Evolutionary conservation across 768 basidiomycete species (phyloP).

Genomic region (Lactifluus piperatus): DNA sequence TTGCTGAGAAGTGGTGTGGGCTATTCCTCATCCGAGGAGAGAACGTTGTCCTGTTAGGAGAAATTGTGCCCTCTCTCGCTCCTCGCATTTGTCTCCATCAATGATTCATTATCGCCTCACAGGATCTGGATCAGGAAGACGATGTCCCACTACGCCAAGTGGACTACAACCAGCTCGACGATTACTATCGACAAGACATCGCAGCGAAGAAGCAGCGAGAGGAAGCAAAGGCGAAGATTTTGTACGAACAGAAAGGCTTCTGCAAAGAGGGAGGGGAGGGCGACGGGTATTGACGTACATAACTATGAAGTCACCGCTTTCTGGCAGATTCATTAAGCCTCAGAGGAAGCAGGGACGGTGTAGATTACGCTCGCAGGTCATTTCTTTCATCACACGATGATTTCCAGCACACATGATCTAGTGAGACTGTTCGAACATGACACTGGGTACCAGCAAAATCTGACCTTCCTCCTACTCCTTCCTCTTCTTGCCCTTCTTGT

Average conservation of each 20-base stretch:
- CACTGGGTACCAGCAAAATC: neutral
- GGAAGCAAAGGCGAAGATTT: constrained; percentile 69
- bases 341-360: constrained; percentile 17
- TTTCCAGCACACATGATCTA: neutral
- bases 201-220: constrained; percentile 74
- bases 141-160: constrained; percentile 72
- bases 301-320: constrained; percentile 7
- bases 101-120: constrained; percentile 11
- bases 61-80: constrained; percentile 54
- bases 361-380: constrained; percentile 24
- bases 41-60: constrained; percentile 94
- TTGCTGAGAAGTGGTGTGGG: constrained; percentile 82
- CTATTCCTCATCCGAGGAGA: constrained; percentile 95
- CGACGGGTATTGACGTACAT: constrained; percentile 67
- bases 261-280: constrained; percentile 95
- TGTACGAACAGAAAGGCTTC: constrained; percentile 82
- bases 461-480: constrained; percentile 14
- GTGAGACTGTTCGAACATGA: neutral
- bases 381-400: neutral
- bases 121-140: constrained; percentile 94
- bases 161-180: constrained; percentile 59
- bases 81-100: neutral
- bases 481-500: constrained; percentile 21
- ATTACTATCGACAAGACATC: constrained; percentile 64
- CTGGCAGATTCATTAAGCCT: constrained; percentile 35